Percentiles rank a stretch among this genome's conserved stretches.
These are phyloP conservation scores for Pinus tabuliformis DNA, from an alignment of 75 land plant genomes.

Conservation along the genomic window DNA sequence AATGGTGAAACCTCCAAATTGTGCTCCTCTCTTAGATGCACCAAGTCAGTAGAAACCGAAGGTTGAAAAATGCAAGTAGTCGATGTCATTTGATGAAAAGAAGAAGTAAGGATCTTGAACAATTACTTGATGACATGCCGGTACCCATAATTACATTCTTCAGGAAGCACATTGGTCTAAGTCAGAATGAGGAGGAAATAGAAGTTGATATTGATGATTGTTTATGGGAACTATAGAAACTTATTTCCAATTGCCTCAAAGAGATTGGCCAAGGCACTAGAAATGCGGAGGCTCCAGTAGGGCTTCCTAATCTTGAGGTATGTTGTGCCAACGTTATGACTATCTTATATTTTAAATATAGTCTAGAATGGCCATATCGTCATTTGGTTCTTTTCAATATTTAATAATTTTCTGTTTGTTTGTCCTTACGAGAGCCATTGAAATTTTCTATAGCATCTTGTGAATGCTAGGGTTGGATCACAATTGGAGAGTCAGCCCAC, in stretches of 20 bases:
- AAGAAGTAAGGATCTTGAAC: constrained; percentile 21
- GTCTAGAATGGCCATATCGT: too few species aligned
- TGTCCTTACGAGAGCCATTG: background rate
- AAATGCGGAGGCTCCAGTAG: background rate
- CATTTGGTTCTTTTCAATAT: too few species aligned
- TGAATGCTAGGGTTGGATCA: background rate
- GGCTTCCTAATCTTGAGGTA: background rate
- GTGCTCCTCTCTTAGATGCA: background rate
- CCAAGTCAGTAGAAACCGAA: background rate
- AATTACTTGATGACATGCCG: constrained; percentile 15
- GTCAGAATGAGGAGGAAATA: constrained; percentile 32
- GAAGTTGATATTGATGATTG: constrained; percentile 38
- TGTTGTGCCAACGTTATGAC: too few species aligned
- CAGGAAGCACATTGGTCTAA: constrained; percentile 17
- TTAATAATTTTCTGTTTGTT: too few species aligned
- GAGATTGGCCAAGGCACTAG: background rate
- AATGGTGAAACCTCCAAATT: constrained; percentile 9
- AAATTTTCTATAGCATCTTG: background rate
- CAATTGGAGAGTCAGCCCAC: too few species aligned
- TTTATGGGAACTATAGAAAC: constrained; percentile 38
- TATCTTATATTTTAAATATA: too few species aligned
- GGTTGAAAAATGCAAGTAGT: background rate
- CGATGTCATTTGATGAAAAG: constrained; percentile 10
- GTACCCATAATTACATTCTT: constrained; percentile 22
- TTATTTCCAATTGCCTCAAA: constrained; percentile 20